Conservation (phyloP, 2,329 filamentous ascomycete species). For the Karstenula rhodostoma region DNA sequence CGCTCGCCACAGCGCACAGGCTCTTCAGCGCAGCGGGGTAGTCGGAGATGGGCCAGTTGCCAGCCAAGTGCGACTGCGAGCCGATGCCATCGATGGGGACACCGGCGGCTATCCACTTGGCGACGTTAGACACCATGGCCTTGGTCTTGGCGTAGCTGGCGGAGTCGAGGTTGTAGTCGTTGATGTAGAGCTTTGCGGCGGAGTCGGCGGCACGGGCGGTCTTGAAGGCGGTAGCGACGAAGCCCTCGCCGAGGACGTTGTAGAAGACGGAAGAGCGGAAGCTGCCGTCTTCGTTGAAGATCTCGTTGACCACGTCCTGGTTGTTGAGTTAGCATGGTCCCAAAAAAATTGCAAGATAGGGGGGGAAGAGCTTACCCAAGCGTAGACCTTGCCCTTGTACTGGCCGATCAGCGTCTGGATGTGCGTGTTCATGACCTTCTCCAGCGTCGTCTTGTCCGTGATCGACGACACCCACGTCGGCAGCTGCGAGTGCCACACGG, state of each 20-base stretch:
- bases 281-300: slow-evolving; percentile 66
- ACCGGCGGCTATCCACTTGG: slow-evolving; percentile 68
- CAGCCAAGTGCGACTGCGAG: slow-evolving; percentile 64
- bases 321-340: not conserved
- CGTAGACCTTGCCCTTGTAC: slow-evolving; percentile 70
- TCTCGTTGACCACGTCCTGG: slow-evolving; percentile 68
- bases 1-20: slow-evolving; percentile 61
- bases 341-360: not conserved
- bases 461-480: slow-evolving; percentile 67
- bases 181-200: slow-evolving; percentile 75
- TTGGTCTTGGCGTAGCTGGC: slow-evolving; percentile 66
- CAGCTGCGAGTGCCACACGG: slow-evolving; percentile 66
- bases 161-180: slow-evolving; percentile 71
- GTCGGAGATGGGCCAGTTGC: slow-evolving; percentile 54
- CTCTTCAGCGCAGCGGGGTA: slow-evolving; percentile 60
- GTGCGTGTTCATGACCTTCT: slow-evolving; percentile 66
- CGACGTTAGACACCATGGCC: slow-evolving; percentile 66
- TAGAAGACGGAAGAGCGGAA: slow-evolving; percentile 71
- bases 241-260: slow-evolving; percentile 73
- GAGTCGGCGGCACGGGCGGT: slow-evolving; percentile 73
- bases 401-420: slow-evolving; percentile 64
- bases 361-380: slow-evolving; percentile 55
- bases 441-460: slow-evolving; percentile 61
- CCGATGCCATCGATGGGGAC: slow-evolving; percentile 72
- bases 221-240: slow-evolving; percentile 73